phyloP scores from a whole-genome alignment of 2,329 filamentous ascomycete genomes.

The Neurospora sp. region DNA sequence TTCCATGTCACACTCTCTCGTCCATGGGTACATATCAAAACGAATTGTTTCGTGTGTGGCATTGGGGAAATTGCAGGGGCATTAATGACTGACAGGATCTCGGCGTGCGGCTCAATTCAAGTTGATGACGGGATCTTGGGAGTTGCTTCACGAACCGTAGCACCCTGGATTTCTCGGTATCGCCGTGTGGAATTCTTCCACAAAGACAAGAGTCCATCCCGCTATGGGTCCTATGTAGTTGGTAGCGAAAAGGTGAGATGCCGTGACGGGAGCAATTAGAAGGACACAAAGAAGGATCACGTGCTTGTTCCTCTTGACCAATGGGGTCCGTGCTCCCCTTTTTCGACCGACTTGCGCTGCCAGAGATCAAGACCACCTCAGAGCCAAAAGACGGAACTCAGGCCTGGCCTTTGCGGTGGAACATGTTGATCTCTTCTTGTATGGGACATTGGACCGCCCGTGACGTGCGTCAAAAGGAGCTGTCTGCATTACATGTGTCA shows the following conservation, averaged over 20 bases:
- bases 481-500: neutral
- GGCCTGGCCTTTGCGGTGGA: neutral
- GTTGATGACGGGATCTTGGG: too few relatives aligned
- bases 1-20: neutral
- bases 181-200: neutral
- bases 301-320: too few relatives aligned
- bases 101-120: neutral
- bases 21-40: neutral
- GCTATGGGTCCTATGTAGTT: neutral
- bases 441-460: neutral
- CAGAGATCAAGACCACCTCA: too few relatives aligned
- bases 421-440: neutral
- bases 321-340: too few relatives aligned
- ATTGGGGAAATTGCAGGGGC: neutral
- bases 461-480: neutral
- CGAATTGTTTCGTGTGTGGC: neutral
- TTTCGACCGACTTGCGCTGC: too few relatives aligned
- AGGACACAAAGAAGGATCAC: too few relatives aligned
- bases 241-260: neutral
- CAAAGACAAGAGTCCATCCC: neutral
- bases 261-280: too few relatives aligned
- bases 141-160: neutral
- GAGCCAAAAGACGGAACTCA: neutral
- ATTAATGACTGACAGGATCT: neutral
- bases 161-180: neutral